A percentile compares a stretch with the other conserved stretches of the same genome.
phyloP scores from a whole-genome alignment of 257 asterid species.

The Parsonsia alboflavescens region DNA sequence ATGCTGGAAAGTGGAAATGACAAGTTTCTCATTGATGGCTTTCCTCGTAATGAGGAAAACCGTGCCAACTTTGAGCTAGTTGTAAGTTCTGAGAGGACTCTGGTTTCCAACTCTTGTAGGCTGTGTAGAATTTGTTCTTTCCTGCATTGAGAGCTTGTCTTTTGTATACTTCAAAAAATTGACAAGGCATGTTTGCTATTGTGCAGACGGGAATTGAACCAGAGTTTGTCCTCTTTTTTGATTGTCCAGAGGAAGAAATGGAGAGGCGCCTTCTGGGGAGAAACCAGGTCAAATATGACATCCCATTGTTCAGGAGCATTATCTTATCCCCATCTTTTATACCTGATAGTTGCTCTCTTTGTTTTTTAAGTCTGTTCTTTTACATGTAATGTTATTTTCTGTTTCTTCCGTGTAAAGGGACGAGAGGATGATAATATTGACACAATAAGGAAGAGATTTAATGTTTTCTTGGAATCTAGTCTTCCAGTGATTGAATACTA shows the following conservation, averaged over 20 bases:
- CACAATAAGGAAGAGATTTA: slow-evolving; percentile 48
- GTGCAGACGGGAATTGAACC: slow-evolving; percentile 80
- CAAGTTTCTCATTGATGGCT: slow-evolving; percentile 93
- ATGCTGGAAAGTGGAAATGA: slow-evolving; percentile 64
- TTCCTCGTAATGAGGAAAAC: slow-evolving; percentile 94
- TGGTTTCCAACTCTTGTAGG: not conserved
- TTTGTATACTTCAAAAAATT: not conserved
- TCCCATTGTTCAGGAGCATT: not conserved
- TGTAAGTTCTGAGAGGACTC: slow-evolving; percentile 35
- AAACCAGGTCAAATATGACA: slow-evolving; percentile 27
- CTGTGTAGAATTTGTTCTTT: not conserved
- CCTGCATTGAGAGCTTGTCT: not conserved
- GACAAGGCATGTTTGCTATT: not conserved
- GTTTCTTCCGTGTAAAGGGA: slow-evolving; percentile 28
- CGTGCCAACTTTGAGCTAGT: slow-evolving; percentile 82
- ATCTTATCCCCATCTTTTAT: not conserved
- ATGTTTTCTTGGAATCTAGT: slow-evolving; percentile 44
- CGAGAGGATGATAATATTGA: slow-evolving; percentile 51
- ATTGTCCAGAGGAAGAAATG: slow-evolving; percentile 47
- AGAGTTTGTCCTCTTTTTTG: slow-evolving; percentile 48
- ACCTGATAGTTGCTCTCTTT: slow-evolving; percentile 9
- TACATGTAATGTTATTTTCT: not conserved
- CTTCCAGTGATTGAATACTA: slow-evolving; percentile 51
- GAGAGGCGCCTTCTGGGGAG: slow-evolving; percentile 41
- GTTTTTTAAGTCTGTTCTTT: not conserved